Percentiles rank a stretch among this genome's conserved stretches.
phyloP scores from a whole-genome alignment of 257 asterid genomes.

The Nicotiana obtusifolia region DNA sequence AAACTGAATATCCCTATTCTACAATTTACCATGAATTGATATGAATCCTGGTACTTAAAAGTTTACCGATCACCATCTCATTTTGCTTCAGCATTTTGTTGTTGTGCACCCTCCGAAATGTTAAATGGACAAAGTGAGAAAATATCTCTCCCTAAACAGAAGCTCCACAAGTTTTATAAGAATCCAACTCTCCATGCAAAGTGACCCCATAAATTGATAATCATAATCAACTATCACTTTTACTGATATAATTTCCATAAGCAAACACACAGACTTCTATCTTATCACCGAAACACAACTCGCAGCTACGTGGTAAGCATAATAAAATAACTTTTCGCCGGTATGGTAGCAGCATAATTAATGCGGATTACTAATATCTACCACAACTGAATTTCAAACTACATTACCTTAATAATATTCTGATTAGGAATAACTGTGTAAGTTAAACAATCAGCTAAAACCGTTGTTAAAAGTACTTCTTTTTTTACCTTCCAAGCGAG shows the following conservation, averaged over 20 bases:
- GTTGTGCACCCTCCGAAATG: background rate
- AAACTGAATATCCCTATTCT: background rate
- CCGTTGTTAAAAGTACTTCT: background rate
- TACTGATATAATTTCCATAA: background rate
- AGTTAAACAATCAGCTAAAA: too few relatives aligned
- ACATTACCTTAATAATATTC: background rate
- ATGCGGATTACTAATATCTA: background rate
- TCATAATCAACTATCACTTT: background rate
- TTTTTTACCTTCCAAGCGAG: constrained; percentile 86
- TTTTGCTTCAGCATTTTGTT: background rate
- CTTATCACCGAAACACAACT: background rate
- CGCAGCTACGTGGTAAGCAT: background rate
- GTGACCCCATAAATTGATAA: background rate
- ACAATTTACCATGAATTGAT: background rate
- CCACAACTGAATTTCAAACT: constrained; percentile 3
- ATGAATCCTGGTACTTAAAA: background rate
- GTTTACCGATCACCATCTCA: background rate
- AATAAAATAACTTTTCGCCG: background rate
- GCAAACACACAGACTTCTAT: background rate
- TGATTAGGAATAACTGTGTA: background rate
- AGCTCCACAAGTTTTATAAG: background rate
- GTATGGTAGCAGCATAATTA: background rate
- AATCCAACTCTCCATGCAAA: background rate
- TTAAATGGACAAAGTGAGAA: background rate
- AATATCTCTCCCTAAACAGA: background rate